phyloP scores from a whole-genome alignment of 768 basidiomycete genomes.

The Pleurotus cornucopiae region DNA sequence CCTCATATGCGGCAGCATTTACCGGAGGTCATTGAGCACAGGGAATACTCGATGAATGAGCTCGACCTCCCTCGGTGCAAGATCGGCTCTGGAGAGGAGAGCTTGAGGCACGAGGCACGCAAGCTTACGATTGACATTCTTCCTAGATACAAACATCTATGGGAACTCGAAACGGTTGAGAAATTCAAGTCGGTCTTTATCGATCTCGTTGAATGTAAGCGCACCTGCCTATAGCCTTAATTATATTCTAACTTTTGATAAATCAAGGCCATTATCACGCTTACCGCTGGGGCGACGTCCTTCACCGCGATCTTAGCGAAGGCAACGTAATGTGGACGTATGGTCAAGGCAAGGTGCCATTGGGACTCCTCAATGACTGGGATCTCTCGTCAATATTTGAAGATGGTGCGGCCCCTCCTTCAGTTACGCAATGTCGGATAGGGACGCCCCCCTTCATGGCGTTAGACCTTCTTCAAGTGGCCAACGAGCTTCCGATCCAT shows the following conservation, averaged over 20 bases:
- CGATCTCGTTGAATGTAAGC: conserved; percentile 1
- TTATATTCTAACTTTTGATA: too few relatives aligned
- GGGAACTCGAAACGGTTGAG: not conserved
- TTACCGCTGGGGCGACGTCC: conserved; percentile 18
- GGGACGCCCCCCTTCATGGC: conserved; percentile 30
- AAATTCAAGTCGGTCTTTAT: not conserved
- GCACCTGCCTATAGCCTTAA: not conserved
- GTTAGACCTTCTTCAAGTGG: conserved; percentile 17
- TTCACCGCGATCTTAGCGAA: conserved; percentile 26
- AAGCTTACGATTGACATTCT: not conserved
- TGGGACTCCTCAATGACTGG: conserved; percentile 24
- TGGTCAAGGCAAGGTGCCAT: conserved; percentile 2
- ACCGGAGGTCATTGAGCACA: not conserved
- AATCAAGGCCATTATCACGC: conserved; percentile 20
- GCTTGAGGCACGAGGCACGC: not conserved
- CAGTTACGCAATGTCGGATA: conserved; percentile 7
- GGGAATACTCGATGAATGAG: not conserved
- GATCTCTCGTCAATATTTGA: conserved; percentile 17
- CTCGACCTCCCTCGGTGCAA: not conserved
- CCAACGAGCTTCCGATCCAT: conserved; percentile 9
- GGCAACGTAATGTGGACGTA: conserved; percentile 23
- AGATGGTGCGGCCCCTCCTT: conserved; percentile 4
- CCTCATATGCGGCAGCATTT: not conserved
- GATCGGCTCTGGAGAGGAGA: not conserved
- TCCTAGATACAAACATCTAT: conserved; percentile 2